phyloP scores from a whole-genome alignment of 495 filamentous ascomycete species.

The Podospora bellae-mahoneyi region DNA sequence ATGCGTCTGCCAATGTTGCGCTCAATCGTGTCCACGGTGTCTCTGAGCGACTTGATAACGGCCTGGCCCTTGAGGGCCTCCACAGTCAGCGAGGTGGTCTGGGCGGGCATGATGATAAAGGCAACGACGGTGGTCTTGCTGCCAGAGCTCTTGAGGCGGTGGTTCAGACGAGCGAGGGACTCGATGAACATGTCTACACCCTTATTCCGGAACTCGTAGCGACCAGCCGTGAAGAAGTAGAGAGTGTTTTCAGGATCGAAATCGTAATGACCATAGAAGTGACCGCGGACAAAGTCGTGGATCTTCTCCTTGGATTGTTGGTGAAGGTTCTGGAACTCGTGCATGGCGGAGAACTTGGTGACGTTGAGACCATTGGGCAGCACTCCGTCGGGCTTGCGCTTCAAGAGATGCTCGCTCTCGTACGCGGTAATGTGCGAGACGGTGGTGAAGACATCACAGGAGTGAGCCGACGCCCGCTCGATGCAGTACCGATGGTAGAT shows the following conservation, averaged over 20 bases:
- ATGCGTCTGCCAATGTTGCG: slow-evolving; percentile 85
- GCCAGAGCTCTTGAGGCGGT: slow-evolving; percentile 75
- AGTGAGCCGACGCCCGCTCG: slow-evolving; percentile 86
- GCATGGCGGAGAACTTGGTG: slow-evolving; percentile 96
- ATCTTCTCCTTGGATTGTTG: slow-evolving; percentile 96
- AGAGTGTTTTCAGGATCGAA: slow-evolving; percentile 94
- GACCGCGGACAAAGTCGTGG: slow-evolving; percentile 94
- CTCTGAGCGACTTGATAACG: slow-evolving; percentile 90
- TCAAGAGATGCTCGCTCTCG: slow-evolving; percentile 94
- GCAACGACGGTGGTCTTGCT: slow-evolving; percentile 97
- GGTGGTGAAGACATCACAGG: slow-evolving; percentile 94
- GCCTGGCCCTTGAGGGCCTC: slow-evolving; percentile 96
- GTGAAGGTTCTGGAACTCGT: slow-evolving; percentile 98
- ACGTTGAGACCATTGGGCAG: slow-evolving; percentile 96
- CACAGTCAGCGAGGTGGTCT: slow-evolving; percentile 93
- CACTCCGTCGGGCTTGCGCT: slow-evolving; percentile 95
- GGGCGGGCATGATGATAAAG: slow-evolving; percentile 98
- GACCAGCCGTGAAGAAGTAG: slow-evolving; percentile 95
- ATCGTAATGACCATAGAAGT: slow-evolving; percentile 98
- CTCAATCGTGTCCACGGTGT: slow-evolving; percentile 88
- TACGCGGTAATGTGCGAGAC: slow-evolving; percentile 98
- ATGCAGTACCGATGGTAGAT: slow-evolving; percentile 99
- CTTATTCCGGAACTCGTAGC: slow-evolving; percentile 97
- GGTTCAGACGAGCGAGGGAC: slow-evolving; percentile 88
- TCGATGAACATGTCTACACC: slow-evolving; percentile 99